Evolutionary conservation across 495 filamentous ascomycete genomes (phyloP).

Genomic region (Diplogelasinospora grovesii): DNA sequence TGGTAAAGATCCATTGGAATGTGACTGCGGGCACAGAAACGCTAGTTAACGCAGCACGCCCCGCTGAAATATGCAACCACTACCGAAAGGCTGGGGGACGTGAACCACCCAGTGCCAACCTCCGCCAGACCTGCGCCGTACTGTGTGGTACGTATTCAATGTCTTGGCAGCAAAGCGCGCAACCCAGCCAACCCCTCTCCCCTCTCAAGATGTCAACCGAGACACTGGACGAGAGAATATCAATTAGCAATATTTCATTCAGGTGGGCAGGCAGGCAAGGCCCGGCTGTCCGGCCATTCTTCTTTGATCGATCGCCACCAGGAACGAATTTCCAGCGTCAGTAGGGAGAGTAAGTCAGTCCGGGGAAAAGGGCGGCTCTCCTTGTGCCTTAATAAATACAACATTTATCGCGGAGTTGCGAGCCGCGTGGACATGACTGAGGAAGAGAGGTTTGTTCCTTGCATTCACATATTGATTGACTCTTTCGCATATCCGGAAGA

Average conservation of each 20-base stretch:
- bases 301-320: no score
- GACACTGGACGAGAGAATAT: no score
- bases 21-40: no score
- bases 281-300: no score
- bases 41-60: no score
- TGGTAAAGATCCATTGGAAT: no score
- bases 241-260: no score
- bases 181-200: no score
- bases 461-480: conserved; percentile 10
- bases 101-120: not conserved
- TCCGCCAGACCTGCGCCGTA: not conserved
- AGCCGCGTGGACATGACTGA: not conserved
- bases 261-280: no score
- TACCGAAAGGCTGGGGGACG: conserved; percentile 5
- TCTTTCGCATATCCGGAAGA: conserved; percentile 12
- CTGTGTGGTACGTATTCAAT: no score
- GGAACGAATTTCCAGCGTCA: not conserved
- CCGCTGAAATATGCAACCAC: conserved; percentile 13
- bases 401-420: conserved; percentile 10
- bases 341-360: not conserved
- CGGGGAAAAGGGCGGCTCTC: conserved; percentile 1
- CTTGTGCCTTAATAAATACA: conserved; percentile 1
- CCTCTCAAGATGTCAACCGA: no score
- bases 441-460: conserved; percentile 5
- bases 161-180: conserved; percentile 3